These are phyloP conservation scores for Trichoderma gracile DNA, from an alignment of 2,329 filamentous ascomycete genomes.

Conservation along the genomic window DNA sequence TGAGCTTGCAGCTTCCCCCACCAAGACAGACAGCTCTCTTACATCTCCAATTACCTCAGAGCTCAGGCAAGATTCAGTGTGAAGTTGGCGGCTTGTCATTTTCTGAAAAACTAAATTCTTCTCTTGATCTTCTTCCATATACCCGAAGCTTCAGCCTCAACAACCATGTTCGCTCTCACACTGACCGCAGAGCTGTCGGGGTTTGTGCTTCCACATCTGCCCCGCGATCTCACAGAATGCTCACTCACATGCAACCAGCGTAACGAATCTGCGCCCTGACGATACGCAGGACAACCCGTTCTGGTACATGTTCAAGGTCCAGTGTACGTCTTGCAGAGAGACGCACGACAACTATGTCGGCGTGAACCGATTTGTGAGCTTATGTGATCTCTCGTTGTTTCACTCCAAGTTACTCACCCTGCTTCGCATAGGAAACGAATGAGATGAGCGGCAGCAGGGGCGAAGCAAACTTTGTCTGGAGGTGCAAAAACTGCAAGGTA, in stretches of 20 bases:
- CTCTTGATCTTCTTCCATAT: not conserved
- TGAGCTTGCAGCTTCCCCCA: conserved; percentile 2
- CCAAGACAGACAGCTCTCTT: conserved; percentile 6
- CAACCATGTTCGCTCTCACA: conserved; percentile 63
- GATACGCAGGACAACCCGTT: conserved; percentile 83
- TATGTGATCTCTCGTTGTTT: not conserved
- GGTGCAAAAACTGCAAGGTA: conserved; percentile 97
- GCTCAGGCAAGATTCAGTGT: not conserved
- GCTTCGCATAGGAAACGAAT: conserved; percentile 69
- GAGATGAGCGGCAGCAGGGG: conserved; percentile 91
- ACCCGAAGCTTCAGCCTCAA: not conserved
- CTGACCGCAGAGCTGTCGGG: conserved; percentile 69
- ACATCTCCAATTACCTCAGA: not conserved
- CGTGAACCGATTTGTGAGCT: conserved; percentile 81
- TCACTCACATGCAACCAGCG: conserved; percentile 53
- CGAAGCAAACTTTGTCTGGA: conserved; percentile 99
- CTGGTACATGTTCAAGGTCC: conserved; percentile 96
- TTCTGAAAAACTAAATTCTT: not conserved
- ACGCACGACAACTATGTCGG: conserved; percentile 82
- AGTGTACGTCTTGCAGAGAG: conserved; percentile 97
- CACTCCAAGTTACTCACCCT: conserved; percentile 21
- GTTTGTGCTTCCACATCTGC: conserved; percentile 46
- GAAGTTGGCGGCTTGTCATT: too few species aligned
- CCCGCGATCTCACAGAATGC: conserved; percentile 9
- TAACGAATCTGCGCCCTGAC: conserved; percentile 83